Base-by-base conservation (phyloP, 2,329 filamentous ascomycete species). In the Pseudogymnoascus sp. region DNA sequence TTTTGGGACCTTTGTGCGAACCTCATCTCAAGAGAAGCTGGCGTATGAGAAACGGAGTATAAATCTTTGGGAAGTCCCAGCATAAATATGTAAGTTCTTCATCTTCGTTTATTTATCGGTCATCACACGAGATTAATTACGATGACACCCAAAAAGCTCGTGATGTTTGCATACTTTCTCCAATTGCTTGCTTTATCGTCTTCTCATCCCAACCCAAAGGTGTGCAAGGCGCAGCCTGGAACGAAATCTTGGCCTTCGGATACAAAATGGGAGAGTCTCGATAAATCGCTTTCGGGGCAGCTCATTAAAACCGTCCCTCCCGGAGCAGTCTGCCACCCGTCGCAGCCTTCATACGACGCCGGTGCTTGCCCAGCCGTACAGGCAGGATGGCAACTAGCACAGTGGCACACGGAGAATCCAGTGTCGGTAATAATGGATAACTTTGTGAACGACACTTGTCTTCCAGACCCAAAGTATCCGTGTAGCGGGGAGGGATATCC, bases 391-490 rank as follows among this genome's bases (percentile, higher is more conserved):
- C 31, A 25, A n/a, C 73, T 68, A 39, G 69, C 72, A 48, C 69
- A 71, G 12, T 77, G 74, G 66, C 74, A 79, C 69, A 65, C 70
- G 7, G 64, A 65, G 10, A 67, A 78, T 64, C 76, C 76, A 13
- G 65, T 77, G 62, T 75, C 74, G 59, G 69, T 67, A 64, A 67
- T 73, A 64, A 71, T 68, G 68, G 70, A 80, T 61, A 77, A 79
- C 59, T 81, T 73, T 68, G 75, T 75, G 63, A 80, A 83, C 66
- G 79, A 79, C 69, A 77, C 79, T 10, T 83, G 80, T 68, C 72
- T 82, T 40, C 80, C 80, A 1, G 66, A 76, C 61, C 65, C 72
- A 0, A 64, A 65, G 5, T 60, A 67, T 42, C 72, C 76, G 0
- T 82, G 77, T 62, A 75, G 69, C 62, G 61, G 69, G 59, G 68